These are phyloP conservation scores for Tolypocladium inflatum DNA, from an alignment of 2,329 filamentous ascomycete genomes.

Conservation along the genomic window DNA sequence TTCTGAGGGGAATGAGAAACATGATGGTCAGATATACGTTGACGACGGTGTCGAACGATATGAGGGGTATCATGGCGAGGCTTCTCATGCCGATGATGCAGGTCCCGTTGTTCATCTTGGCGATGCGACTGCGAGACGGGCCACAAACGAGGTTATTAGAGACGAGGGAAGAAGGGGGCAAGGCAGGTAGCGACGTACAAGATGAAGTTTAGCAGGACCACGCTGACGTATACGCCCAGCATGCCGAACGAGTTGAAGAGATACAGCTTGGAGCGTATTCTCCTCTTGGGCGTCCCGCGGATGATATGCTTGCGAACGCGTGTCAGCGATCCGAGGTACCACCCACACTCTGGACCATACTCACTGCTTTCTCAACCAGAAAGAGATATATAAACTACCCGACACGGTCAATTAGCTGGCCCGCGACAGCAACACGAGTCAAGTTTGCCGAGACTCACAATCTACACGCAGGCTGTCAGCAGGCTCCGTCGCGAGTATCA, in stretches of 20 bases:
- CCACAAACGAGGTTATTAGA: background rate
- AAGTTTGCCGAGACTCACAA: slow-evolving; percentile 13
- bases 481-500: background rate
- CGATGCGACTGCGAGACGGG: slow-evolving; percentile 38
- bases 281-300: slow-evolving; percentile 37
- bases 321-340: background rate
- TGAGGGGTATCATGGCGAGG: slow-evolving; percentile 49
- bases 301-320: slow-evolving; percentile 40
- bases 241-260: slow-evolving; percentile 53
- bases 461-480: slow-evolving; percentile 11
- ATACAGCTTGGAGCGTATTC: slow-evolving; percentile 49
- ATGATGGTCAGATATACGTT: slow-evolving; percentile 55
- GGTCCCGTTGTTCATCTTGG: slow-evolving; percentile 40
- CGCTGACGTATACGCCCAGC: slow-evolving; percentile 31
- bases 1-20: slow-evolving; percentile 51
- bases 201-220: slow-evolving; percentile 50
- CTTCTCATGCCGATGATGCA: slow-evolving; percentile 55
- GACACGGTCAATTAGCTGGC: background rate
- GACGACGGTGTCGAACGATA: slow-evolving; percentile 49
- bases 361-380: slow-evolving; percentile 52
- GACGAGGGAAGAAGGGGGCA: background rate
- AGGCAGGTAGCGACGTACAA: slow-evolving; percentile 35
- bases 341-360: slow-evolving; percentile 9
- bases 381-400: slow-evolving; percentile 51
- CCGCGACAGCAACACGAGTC: background rate